Conservation (phyloP, 352 stramenopile species). For the Phytopythium sindhum region DNA sequence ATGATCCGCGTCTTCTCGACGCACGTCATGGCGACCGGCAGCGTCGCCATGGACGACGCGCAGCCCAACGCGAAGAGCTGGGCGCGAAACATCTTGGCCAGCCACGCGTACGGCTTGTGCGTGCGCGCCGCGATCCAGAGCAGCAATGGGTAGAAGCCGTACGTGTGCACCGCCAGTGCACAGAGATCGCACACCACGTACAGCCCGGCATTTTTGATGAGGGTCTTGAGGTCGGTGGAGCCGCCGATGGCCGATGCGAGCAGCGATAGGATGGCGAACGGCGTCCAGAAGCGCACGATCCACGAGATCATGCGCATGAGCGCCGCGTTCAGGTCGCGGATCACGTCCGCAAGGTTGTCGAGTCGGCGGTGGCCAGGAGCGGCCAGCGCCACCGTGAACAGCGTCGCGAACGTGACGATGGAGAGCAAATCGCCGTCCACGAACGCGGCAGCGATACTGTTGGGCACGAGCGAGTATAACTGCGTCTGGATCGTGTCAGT, state of each 20-base stretch:
- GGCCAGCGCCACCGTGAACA: conserved; percentile 31
- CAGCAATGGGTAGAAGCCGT: conserved; percentile 41
- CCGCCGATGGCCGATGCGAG: conserved; percentile 49
- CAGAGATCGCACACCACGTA: conserved; percentile 43
- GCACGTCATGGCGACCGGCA: conserved; percentile 59
- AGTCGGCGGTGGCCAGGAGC: conserved; percentile 6
- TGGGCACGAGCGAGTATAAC: conserved; percentile 33
- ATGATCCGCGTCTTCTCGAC: conserved; percentile 49
- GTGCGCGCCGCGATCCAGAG: conserved; percentile 36
- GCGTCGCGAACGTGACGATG: conserved; percentile 47
- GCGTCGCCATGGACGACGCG: conserved; percentile 68
- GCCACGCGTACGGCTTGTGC: conserved; percentile 41
- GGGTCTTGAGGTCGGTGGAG: conserved; percentile 16
- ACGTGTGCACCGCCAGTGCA: conserved; percentile 28
- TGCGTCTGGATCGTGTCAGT: conserved; percentile 24
- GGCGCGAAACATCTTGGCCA: conserved; percentile 50
- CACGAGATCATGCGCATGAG: conserved; percentile 47
- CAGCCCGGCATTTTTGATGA: conserved; percentile 16
- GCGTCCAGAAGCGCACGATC: conserved; percentile 37
- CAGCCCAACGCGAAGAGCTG: conserved; percentile 71
- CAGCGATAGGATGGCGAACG: conserved; percentile 62
- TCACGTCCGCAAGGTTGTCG: conserved; percentile 19
- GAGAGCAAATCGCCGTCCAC: conserved; percentile 31
- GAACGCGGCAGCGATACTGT: conserved; percentile 38
- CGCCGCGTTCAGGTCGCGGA: conserved; percentile 35